Percentiles rank a stretch among this genome's conserved stretches.
Evolutionary conservation across 2,329 filamentous ascomycete genomes (phyloP).

Genomic region (Fusarium mangiferae): DNA sequence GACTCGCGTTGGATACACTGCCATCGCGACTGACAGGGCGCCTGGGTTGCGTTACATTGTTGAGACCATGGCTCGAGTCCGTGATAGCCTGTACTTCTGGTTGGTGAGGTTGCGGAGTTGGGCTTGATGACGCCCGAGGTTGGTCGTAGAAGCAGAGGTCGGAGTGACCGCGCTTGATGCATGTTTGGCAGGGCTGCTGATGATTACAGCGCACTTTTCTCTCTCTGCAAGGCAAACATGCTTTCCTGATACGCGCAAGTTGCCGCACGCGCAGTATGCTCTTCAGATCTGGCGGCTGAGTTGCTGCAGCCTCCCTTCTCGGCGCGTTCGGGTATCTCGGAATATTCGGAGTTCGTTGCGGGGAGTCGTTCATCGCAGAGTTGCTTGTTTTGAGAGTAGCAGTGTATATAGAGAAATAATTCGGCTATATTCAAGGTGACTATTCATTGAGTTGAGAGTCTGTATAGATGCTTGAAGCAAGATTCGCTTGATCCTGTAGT

Average conservation of each 20-base stretch:
- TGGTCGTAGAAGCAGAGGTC: conserved; percentile 17
- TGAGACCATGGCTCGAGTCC: fast-evolving
- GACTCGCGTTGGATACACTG: not conserved
- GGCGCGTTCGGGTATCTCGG: not conserved
- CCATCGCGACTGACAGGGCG: not conserved
- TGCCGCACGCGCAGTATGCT: conserved; percentile 9
- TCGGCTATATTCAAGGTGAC: not conserved
- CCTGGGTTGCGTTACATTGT: fast-evolving
- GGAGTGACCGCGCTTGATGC: conserved; percentile 18
- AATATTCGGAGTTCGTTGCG: not conserved
- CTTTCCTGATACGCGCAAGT: conserved; percentile 55
- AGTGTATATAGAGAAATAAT: fast-evolving
- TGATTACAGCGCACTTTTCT: conserved; percentile 25
- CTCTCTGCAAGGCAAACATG: conserved; percentile 25
- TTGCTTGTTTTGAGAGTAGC: fast-evolving
- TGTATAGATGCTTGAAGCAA: too few relatives aligned
- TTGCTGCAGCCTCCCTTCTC: not conserved
- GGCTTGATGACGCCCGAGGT: not conserved
- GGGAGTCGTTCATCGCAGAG: not conserved
- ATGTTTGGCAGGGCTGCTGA: conserved; percentile 24
- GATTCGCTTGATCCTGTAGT: not conserved
- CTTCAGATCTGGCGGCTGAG: not conserved
- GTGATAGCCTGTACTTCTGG: not conserved
- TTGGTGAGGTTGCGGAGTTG: not conserved
- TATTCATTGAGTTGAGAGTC: not conserved